A percentile compares a stretch with the other conserved stretches of the same genome.
Evolutionary conservation across 176 grass and related monocot genomes (phyloP).

Genomic region (Carex parvula): DNA sequence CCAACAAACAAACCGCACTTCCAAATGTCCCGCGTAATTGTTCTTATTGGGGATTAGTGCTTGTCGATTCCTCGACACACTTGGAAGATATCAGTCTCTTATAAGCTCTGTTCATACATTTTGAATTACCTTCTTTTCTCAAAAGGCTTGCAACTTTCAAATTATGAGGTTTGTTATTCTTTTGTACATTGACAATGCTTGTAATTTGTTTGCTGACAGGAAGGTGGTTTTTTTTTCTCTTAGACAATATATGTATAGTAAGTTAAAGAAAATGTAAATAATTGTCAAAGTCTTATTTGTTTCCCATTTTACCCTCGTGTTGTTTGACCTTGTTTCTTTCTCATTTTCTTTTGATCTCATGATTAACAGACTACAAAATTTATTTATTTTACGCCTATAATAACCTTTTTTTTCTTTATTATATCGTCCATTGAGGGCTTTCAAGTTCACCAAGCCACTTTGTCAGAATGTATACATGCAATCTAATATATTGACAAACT

Average conservation of each 20-base stretch:
- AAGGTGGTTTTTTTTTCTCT: neutral
- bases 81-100: neutral
- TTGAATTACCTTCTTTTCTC: neutral
- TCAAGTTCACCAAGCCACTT: neutral
- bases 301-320: neutral
- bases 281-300: neutral
- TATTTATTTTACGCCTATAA: neutral
- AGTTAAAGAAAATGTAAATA: neutral
- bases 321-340: neutral
- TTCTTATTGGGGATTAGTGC: constrained; percentile 24
- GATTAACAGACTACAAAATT: neutral
- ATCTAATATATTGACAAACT: neutral
- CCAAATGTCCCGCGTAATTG: constrained; percentile 18
- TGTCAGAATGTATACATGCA: neutral
- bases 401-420: neutral
- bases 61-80: neutral
- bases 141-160: neutral
- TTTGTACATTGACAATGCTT: neutral
- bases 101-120: neutral
- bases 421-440: neutral
- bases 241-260: neutral
- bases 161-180: neutral
- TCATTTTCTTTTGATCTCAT: neutral
- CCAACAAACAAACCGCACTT: neutral
- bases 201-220: neutral